phyloP scores from a whole-genome alignment of 768 basidiomycete genomes.

The Tulasnella sp. region DNA sequence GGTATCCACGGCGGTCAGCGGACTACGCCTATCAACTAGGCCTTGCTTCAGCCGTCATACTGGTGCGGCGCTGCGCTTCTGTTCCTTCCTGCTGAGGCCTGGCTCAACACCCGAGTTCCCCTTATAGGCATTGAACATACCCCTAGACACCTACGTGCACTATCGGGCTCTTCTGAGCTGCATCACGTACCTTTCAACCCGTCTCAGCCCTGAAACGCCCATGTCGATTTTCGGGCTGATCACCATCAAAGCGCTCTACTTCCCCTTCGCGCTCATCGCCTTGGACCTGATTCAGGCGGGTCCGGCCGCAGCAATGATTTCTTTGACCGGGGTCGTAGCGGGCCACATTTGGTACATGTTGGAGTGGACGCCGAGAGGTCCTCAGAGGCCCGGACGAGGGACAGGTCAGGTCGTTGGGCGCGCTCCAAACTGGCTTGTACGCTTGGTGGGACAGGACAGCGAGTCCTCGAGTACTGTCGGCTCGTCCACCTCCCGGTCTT shows the following conservation, averaged over 20 bases:
- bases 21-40: conserved; percentile 70
- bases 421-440: conserved; percentile 51
- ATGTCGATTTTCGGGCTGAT: conserved; percentile 73
- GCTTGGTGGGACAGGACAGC: conserved; percentile 34
- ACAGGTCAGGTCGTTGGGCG: conserved; percentile 35
- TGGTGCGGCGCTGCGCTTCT: conserved; percentile 33
- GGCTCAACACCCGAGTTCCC: not conserved
- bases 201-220: conserved; percentile 50
- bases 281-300: conserved; percentile 55
- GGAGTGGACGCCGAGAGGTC: conserved; percentile 33
- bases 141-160: conserved; percentile 45
- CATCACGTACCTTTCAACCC: conserved; percentile 56
- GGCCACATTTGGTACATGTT: conserved; percentile 68
- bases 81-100: conserved; percentile 20
- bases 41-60: conserved; percentile 40
- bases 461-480: conserved; percentile 23
- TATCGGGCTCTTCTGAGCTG: conserved; percentile 53
- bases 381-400: conserved; percentile 34
- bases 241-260: conserved; percentile 56
- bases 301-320: conserved; percentile 38
- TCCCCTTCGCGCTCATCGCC: conserved; percentile 61
- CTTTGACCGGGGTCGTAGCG: conserved; percentile 57
- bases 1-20: conserved; percentile 48
- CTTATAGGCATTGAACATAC: conserved; percentile 44
- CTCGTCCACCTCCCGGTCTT: conserved; percentile 27